Base-by-base conservation (phyloP, 2,329 filamentous ascomycete species). In the Aspergillus luchuensis region DNA sequence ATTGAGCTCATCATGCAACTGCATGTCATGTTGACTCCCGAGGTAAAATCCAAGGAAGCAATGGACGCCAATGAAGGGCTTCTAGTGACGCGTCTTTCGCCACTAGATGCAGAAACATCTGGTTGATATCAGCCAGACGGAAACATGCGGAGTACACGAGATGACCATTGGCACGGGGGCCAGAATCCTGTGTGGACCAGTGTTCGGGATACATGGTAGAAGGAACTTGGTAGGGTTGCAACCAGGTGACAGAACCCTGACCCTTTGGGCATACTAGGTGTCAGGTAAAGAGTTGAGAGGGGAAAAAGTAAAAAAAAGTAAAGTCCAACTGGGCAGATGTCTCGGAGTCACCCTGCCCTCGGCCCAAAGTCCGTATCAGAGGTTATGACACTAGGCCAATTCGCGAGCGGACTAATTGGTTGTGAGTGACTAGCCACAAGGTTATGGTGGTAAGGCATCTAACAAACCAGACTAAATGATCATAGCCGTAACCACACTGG, bases 51-150 rank as follows among this genome's bases (percentile, higher is more conserved):
- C 54, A 43, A 66, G 21, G 64, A 62, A 61, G 63, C 64, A 67
- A 57, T 52, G 49, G 45, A 68, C 68, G 65, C 70, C 72, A 75
- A 71, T 75, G 62, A 66, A 68, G 66, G 62, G 64, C 60, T 67
- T 60, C 66, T 66, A 71, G 63, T 72, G 68, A 72, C 69, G 68
- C 70, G 66, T 70, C 58, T 64, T 63, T 71, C 67, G 71, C 71
- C 72, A 74, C 72, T 64, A 66, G 56, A 50, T 48, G 60, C 59
- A 68, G 62, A 65, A 61, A 67, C 50, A 51, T 68, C 71, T 73
- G 68, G 68, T 63, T 64, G 61, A 65, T 59, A 66, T 57, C 39
- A 60, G 69, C 63, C 59, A 67, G 67, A 68, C 68, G 69, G 71
- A 67, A 71, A 65, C 64, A 62, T 66, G 69, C 67, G 70, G 68